Base-by-base conservation (phyloP, 1,284 basidiomycete genomes). In the Coniferiporia weirii region DNA sequence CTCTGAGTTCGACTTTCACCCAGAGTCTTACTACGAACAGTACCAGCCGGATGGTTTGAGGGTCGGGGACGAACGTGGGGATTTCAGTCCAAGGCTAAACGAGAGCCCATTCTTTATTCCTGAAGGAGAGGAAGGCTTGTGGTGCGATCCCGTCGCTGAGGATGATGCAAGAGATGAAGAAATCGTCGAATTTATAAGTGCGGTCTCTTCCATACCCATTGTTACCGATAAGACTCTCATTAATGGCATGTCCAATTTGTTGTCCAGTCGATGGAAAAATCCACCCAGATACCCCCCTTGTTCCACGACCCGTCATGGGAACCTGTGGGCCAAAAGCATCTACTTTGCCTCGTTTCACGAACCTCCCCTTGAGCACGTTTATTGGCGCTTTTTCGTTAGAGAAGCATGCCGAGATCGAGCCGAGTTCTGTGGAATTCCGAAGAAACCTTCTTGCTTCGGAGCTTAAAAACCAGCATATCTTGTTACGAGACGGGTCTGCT, bases 371-470 rank as follows among this genome's bases (percentile, higher is more conserved):
- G 12, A 35, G 35, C 35, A 19, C 34, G 19, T 52, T 52, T n/a
- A 52, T 52, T 12, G 50, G 50, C 17, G 50, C 35, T 19, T 35
- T 38, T 10, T 36, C 50, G 2, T 38, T 52, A 15, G 50, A 52
- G n/a, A 52, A 36, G 19, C 50, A 52, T n/a, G 50, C 50, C 5
- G 50, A 34, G 19, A 52, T 52, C 36, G 50, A 52, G 35, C 50
- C 50, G 4, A 6, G 8, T 1, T 52, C 50, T 36, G 50, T 52
- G 9, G 34, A 13, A 27, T 52, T 52, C 17, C 32, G 50, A n/a
- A 52, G 19, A 35, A 34, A 35, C 1, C 27, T 52, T 15, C 15
- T 52, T 19, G 17, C 27, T 7, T 35, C 32, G n/a, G 50, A 52
- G 35, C 50, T 52, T 3, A 19, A 34, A 10, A 19, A 52, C 19